Evolutionary conservation across 2,329 filamentous ascomycete genomes (phyloP).

Genomic region (Cladosporium velox): DNA sequence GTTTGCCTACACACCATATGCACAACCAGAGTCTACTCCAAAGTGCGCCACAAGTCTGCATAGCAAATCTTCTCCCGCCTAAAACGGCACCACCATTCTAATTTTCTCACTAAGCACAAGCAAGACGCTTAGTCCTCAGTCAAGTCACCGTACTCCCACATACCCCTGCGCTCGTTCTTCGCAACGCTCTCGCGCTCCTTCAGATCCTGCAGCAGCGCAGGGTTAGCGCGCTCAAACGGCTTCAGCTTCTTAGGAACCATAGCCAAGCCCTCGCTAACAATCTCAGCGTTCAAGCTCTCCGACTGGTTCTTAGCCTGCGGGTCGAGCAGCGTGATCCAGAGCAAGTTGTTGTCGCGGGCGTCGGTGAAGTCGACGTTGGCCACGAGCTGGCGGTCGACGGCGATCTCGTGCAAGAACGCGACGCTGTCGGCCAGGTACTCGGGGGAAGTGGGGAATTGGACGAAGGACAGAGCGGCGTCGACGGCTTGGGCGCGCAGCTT

Average conservation of each 20-base stretch:
- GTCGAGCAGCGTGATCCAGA: conserved; percentile 84
- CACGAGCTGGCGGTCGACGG: conserved; percentile 72
- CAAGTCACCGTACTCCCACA: conserved; percentile 98
- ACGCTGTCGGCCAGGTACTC: conserved; percentile 85
- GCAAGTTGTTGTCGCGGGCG: conserved; percentile 73
- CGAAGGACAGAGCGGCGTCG: conserved; percentile 82
- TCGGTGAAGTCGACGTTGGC: conserved; percentile 87
- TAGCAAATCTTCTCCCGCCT: neutral
- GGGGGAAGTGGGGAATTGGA: conserved; percentile 75
- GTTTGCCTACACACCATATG: neutral
- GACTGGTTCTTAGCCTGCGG: conserved; percentile 66
- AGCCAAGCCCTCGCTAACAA: conserved; percentile 79
- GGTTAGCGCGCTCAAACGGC: conserved; percentile 80
- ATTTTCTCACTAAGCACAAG: neutral
- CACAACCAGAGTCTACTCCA: neutral
- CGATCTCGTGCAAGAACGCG: conserved; percentile 71
- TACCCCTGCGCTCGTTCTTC: conserved; percentile 77
- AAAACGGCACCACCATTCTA: neutral
- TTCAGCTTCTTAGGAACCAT: conserved; percentile 93
- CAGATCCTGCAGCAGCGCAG: conserved; percentile 70
- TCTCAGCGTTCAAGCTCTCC: conserved; percentile 72
- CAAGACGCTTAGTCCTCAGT: conserved; percentile 68
- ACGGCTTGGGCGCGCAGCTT: conserved; percentile 85
- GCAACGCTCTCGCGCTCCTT: conserved; percentile 74
- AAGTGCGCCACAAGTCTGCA: neutral